Percentiles rank a stretch among this genome's conserved stretches.
phyloP scores from a whole-genome alignment of 2,329 filamentous ascomycete genomes.

The Cyphellophora europaea region DNA sequence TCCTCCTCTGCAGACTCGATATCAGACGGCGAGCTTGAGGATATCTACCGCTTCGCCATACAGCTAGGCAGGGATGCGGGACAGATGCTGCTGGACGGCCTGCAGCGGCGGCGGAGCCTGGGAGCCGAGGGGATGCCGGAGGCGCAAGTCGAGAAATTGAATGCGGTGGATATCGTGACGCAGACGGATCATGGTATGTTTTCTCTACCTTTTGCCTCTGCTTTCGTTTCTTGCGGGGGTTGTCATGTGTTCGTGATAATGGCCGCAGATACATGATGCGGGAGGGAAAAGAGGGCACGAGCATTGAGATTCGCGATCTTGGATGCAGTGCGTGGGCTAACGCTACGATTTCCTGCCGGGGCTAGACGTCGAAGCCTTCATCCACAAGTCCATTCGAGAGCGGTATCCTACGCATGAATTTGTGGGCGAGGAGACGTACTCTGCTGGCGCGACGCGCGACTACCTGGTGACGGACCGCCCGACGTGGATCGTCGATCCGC shows the following conservation, averaged over 20 bases:
- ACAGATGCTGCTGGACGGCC: conserved; percentile 54
- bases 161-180: conserved; percentile 67
- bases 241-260: too few relatives aligned
- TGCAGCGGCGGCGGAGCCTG: conserved; percentile 42
- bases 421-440: conserved; percentile 69
- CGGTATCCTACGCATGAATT: conserved; percentile 64
- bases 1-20: too few relatives aligned
- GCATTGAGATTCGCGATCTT: too few relatives aligned
- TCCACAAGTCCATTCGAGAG: conserved; percentile 48
- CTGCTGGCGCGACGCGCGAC: conserved; percentile 54
- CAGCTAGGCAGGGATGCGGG: conserved; percentile 63
- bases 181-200: conserved; percentile 60
- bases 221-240: neutral
- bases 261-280: too few relatives aligned
- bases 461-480: conserved; percentile 57
- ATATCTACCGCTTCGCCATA: conserved; percentile 62
- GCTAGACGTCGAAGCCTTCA: conserved; percentile 62
- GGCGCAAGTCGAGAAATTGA: conserved; percentile 56
- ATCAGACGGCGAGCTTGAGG: conserved; percentile 55
- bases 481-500: conserved; percentile 69
- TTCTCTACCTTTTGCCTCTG: neutral
- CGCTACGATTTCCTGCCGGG: neutral
- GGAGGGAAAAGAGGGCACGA: too few relatives aligned
- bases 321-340: too few relatives aligned
- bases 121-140: conserved; percentile 19